Base-by-base conservation (phyloP, 2,329 filamentous ascomycete genomes). In the Talaromyces marneffei region DNA sequence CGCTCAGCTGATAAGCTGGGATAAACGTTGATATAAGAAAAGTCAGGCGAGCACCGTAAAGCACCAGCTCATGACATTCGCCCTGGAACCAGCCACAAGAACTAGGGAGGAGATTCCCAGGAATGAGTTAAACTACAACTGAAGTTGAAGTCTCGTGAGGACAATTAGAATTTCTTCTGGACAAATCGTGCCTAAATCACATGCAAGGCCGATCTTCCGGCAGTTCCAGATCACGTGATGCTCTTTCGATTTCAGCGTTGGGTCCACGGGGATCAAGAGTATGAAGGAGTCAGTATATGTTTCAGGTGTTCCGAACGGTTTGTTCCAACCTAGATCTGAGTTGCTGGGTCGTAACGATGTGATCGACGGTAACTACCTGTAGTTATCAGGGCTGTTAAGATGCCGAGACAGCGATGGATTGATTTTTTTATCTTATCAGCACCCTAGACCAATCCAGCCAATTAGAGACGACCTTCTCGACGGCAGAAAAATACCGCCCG, bases 351-450 rank as follows among this genome's bases (percentile, higher is more conserved):
- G 46, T 14, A 20, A 27, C 14, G 8, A 33, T 20, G n/a, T 12
- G 29, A 52, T 33, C 10, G 48, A 23, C 48, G 5, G 23, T 35
- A 23, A n/a, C n/a, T n/a, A n/a, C n/a, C n/a, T n/a, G n/a, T n/a
- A n/a, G n/a, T n/a, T 52, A 52, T 5, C 18, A 33, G 12, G 4
- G 27, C 29, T 35, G 29, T 52, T 35, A 52, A 52, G 48, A 20
- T 52, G 27, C 48, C 27, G 27, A 52, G n/a, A 8, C 8, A 33
- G 29, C 18, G 48, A 52, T 23, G 48, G n/a, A 29, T 48, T 48
- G 18, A 56, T 29, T 52, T 61, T 61, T 61, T 62, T 62, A 62
- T 62, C 60, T 62, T 62, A 62, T 62, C 60, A 29, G n/a, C 20
- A 10, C 42, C 16, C 46, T 14, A 20, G 35, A 57, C 33, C 18